These are phyloP conservation scores for Collybia mongolica DNA, from an alignment of 768 basidiomycete genomes.

Conservation along the genomic window DNA sequence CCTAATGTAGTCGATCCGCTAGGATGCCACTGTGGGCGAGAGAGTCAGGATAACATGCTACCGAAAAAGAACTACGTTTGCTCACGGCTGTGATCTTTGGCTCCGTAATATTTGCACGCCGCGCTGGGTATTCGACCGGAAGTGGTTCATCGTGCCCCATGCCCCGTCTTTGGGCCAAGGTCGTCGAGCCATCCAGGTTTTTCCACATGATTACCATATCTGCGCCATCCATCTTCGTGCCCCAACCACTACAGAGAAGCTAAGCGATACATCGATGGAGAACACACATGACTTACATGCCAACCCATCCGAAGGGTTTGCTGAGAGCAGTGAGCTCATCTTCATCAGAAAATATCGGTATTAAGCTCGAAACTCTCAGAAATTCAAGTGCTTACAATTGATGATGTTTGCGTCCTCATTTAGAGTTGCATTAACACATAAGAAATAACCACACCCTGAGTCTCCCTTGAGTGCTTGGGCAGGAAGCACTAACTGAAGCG, in stretches of 20 bases:
- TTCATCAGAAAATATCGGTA: slow-evolving; percentile 20
- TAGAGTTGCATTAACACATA: slow-evolving; percentile 50
- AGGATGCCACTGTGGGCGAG: slow-evolving; percentile 26
- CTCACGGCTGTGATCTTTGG: slow-evolving; percentile 33
- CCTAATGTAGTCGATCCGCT: slow-evolving; percentile 33
- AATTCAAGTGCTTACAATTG: slow-evolving; percentile 38
- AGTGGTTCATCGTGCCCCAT: slow-evolving; percentile 46
- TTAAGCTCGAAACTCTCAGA: neutral
- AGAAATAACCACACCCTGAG: slow-evolving; percentile 37
- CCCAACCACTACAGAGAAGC: slow-evolving; percentile 42
- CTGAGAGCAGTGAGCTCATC: slow-evolving; percentile 43
- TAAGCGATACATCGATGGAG: neutral
- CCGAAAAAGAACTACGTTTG: neutral
- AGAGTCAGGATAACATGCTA: neutral
- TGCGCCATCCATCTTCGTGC: slow-evolving; percentile 43
- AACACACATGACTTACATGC: slow-evolving; percentile 34
- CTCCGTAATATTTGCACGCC: slow-evolving; percentile 39
- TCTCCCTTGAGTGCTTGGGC: slow-evolving; percentile 38
- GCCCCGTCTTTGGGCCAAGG: slow-evolving; percentile 58
- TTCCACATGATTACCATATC: slow-evolving; percentile 59
- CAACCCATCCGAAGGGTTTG: slow-evolving; percentile 51
- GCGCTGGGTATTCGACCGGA: slow-evolving; percentile 40
- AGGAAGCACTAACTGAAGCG: slow-evolving; percentile 17
- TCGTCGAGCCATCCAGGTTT: slow-evolving; percentile 48
- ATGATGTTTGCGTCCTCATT: slow-evolving; percentile 30